These are phyloP conservation scores for Flaveria ramosissima DNA, from an alignment of 129 eudicot species.

Conservation along the genomic window DNA sequence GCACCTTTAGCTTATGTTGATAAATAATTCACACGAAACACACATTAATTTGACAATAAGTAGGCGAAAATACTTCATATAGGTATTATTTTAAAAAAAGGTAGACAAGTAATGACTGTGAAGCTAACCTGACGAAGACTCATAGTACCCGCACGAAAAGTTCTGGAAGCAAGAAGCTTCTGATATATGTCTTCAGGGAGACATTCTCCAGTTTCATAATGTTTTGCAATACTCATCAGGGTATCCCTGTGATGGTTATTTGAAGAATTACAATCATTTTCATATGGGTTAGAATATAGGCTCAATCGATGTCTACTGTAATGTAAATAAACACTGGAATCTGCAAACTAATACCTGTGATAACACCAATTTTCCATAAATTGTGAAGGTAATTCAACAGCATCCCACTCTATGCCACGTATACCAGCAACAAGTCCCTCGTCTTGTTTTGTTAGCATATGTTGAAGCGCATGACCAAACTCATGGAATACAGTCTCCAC, in stretches of 20 bases:
- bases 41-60: not conserved
- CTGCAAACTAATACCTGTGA: slow-evolving; percentile 57
- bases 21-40: not conserved
- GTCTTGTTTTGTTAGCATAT: slow-evolving; percentile 94
- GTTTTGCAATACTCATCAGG: slow-evolving; percentile 90
- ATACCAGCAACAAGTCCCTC: slow-evolving; percentile 99
- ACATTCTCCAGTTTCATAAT: slow-evolving; percentile 84
- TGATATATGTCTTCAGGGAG: slow-evolving; percentile 80
- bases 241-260: slow-evolving; percentile 62
- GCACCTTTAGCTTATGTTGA: not conserved
- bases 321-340: not conserved
- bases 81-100: not conserved
- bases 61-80: not conserved
- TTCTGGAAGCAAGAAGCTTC: slow-evolving; percentile 92
- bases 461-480: slow-evolving; percentile 97
- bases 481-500: slow-evolving; percentile 99
- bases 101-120: not conserved
- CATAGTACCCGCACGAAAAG: slow-evolving; percentile 79
- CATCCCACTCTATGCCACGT: slow-evolving; percentile 98
- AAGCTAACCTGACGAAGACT: slow-evolving; percentile 85
- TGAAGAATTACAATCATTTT: not conserved
- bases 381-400: slow-evolving; percentile 95
- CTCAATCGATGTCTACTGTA: not conserved
- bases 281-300: not conserved
- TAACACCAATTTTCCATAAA: slow-evolving; percentile 99